Evolutionary conservation across 2,329 filamentous ascomycete species (phyloP).

Genomic region (Aureobasidium vineae): DNA sequence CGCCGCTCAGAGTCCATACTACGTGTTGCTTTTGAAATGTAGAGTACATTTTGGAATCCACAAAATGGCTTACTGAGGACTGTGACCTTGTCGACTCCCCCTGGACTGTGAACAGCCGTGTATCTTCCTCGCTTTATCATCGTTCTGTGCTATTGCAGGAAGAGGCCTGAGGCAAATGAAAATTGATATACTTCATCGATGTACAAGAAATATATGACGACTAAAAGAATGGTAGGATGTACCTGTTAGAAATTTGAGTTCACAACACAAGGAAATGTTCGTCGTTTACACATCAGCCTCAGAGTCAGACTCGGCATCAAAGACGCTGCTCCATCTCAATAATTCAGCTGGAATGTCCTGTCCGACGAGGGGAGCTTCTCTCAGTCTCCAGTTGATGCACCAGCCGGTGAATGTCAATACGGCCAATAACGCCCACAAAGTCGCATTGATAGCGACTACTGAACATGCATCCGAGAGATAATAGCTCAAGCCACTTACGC

Average conservation of each 20-base stretch:
- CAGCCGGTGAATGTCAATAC: constrained; percentile 45
- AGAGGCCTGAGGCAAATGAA: neutral
- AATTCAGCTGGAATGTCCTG: constrained; percentile 45
- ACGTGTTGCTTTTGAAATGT: neutral
- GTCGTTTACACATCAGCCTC: constrained; percentile 26
- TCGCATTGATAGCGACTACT: constrained; percentile 46
- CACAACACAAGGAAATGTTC: neutral
- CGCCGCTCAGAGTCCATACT: neutral
- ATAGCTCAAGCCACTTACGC: constrained; percentile 47
- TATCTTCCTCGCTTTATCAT: neutral
- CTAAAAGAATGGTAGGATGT: neutral
- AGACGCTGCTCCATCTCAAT: constrained; percentile 49
- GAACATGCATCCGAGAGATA: constrained; percentile 47
- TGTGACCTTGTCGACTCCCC: neutral
- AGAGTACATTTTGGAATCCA: neutral
- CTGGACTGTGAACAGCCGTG: neutral
- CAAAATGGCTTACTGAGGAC: neutral
- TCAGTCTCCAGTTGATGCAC: constrained; percentile 46
- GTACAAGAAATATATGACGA: neutral
- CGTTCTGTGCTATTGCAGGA: neutral
- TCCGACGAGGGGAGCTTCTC: constrained; percentile 47
- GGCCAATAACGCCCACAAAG: constrained; percentile 46
- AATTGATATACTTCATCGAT: neutral
- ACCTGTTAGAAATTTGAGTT: too few species aligned
- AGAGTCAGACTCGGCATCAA: constrained; percentile 43